Evolutionary conservation across 345 rosid species (phyloP), one percentile per base, ranked within the genome.

Genomic region (Gossypium australe): DNA sequence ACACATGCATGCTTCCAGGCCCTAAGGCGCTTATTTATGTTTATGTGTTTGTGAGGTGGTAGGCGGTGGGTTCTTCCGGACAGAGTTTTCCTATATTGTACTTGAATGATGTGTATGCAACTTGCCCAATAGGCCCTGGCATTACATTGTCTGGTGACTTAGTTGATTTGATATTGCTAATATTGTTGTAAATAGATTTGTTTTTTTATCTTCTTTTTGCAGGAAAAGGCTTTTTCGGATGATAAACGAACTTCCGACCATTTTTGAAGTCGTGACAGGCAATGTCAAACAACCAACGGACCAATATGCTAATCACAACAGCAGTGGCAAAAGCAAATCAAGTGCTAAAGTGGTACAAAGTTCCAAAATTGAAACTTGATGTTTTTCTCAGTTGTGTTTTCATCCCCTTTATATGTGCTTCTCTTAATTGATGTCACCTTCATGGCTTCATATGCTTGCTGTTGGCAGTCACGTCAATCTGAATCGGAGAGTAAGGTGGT

Each of bases 191-290:
- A 57, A 22, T 57, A 25, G 61, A 20, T 18, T 56, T 29, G 34
- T 4, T 55, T 18, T 56, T 56, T 56, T 11, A 9, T 47, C 12
- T 47, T 9, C 12, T 1, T 9, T 47, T 8, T 9, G 17, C 92
- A 95, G 99, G 90, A 95, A 93, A 89, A 95, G 90, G 80, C 98
- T 95, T 75, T 95, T 95, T 84, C 94, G 91, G 88, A 91, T 92
- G 99, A 93, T 93, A 77, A 95, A 93, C 63, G 97, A 95, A 13
- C 86, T 95, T 70, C 96, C 98, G 2, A 87, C 99, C 58, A 90
- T 95, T 72, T 95, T 91, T 72, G 97, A 95, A 79, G 89, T 93
- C 38, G 97, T 93, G 82, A 81, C 94, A 2, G 97, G 96, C 78
- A 88, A 68, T 75, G 86, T 63, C 65, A 89, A 93, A 82, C 97